Conservation (phyloP, 225 moss, liverwort and hornwort species). For the Anthoceros angustus region DNA sequence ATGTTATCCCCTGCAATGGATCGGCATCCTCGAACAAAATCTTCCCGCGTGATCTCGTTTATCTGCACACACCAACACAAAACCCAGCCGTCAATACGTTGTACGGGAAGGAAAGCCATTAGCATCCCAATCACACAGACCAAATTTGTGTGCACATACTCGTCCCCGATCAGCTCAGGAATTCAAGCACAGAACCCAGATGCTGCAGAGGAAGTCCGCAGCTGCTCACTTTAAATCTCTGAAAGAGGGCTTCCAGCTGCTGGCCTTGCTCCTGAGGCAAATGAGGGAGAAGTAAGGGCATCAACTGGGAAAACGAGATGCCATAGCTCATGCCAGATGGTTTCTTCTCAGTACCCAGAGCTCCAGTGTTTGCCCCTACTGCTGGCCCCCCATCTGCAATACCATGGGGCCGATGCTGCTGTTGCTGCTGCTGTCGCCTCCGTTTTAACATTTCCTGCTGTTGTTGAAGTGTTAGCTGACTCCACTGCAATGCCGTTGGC, state of each 20-base stretch:
- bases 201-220: neutral
- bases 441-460: constrained; percentile 21
- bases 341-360: constrained; percentile 16
- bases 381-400: neutral
- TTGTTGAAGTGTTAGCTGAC: neutral
- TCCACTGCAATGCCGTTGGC: neutral
- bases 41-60: constrained; percentile 89
- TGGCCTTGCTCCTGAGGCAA: constrained; percentile 70
- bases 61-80: constrained; percentile 23
- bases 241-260: constrained; percentile 49
- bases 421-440: constrained; percentile 3
- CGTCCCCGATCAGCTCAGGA: neutral
- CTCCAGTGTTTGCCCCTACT: neutral
- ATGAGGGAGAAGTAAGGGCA: constrained; percentile 95
- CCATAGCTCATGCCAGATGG: constrained; percentile 49
- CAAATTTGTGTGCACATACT: neutral
- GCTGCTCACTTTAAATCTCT: constrained; percentile 60
- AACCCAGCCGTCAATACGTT: neutral
- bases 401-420: constrained; percentile 6
- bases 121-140: neutral
- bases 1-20: constrained; percentile 85
- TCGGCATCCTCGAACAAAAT: constrained; percentile 91
- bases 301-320: constrained; percentile 85
- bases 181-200: constrained; percentile 1
- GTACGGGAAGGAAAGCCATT: constrained; percentile 5